Conservation (phyloP, 805 yeast species). For the Ogataea methanolica region DNA sequence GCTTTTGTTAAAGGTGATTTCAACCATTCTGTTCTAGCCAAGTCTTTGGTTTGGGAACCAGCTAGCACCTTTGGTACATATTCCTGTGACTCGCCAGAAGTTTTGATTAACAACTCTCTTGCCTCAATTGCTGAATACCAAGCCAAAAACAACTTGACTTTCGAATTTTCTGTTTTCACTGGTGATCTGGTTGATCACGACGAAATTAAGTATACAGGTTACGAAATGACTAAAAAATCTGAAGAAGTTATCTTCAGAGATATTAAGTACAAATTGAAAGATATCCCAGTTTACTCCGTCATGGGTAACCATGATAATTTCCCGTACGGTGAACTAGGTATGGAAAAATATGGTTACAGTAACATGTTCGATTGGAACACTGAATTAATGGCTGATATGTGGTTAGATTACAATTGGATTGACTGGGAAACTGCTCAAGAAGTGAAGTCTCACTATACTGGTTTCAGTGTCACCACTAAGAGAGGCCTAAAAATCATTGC, state of each 20-base stretch:
- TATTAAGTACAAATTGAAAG: constrained; percentile 43
- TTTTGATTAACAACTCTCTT: constrained; percentile 57
- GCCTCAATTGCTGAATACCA: constrained; percentile 36
- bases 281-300: constrained; percentile 55
- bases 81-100: constrained; percentile 61
- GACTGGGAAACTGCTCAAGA: constrained; percentile 29
- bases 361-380: constrained; percentile 40
- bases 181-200: constrained; percentile 75
- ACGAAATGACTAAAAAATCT: constrained; percentile 45
- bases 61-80: constrained; percentile 61
- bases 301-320: constrained; percentile 71
- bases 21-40: constrained; percentile 16
- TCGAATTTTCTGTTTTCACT: constrained; percentile 62
- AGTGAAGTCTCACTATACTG: constrained; percentile 51
- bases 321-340: constrained; percentile 69
- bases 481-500: constrained; percentile 58
- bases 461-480: constrained; percentile 51
- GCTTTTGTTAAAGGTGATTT: constrained; percentile 27
- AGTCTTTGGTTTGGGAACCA: constrained; percentile 35
- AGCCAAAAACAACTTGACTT: constrained; percentile 30
- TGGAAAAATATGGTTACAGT: constrained; percentile 39
- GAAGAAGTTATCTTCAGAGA: constrained; percentile 48
- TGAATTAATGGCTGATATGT: constrained; percentile 44
- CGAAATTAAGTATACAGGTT: constrained; percentile 42
- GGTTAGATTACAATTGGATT: constrained; percentile 46